Conservation (phyloP, 1,284 basidiomycete genomes). For the Lentinus polychrous region DNA sequence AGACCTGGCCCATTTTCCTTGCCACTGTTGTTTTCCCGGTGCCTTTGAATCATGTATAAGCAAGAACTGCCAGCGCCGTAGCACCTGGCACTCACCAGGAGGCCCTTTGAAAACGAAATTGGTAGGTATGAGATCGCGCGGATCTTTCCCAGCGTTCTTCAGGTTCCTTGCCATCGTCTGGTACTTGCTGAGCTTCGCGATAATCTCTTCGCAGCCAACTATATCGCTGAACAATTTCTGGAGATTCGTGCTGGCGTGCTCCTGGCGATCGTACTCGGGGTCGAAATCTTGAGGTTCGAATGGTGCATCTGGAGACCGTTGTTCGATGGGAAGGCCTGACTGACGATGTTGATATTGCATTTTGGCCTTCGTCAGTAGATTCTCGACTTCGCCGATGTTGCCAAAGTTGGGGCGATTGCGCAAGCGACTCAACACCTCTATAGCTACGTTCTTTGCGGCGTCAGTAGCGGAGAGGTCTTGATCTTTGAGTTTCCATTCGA, state of each 20-base stretch:
- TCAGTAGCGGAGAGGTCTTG: slow-evolving; percentile 52
- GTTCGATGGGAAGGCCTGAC: slow-evolving; percentile 23
- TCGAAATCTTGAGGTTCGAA: slow-evolving; percentile 61
- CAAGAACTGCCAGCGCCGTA: not conserved
- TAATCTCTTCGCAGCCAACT: slow-evolving; percentile 49
- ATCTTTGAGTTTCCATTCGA: slow-evolving; percentile 47
- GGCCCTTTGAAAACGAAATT: slow-evolving; percentile 69
- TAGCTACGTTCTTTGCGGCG: slow-evolving; percentile 46
- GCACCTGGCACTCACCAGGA: slow-evolving; percentile 37
- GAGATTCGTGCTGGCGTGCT: slow-evolving; percentile 43
- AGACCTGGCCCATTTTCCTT: slow-evolving; percentile 43
- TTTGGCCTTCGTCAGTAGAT: slow-evolving; percentile 51
- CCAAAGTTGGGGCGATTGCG: slow-evolving; percentile 60
- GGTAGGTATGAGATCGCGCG: slow-evolving; percentile 47
- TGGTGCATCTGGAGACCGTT: slow-evolving; percentile 32
- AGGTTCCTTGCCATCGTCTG: slow-evolving; percentile 42
- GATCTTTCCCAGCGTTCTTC: slow-evolving; percentile 35
- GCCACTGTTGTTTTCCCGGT: slow-evolving; percentile 41
- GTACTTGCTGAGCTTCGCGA: slow-evolving; percentile 40
- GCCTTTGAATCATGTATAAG: slow-evolving; percentile 11
- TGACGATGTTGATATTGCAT: slow-evolving; percentile 39
- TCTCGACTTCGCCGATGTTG: slow-evolving; percentile 64
- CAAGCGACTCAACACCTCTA: slow-evolving; percentile 43
- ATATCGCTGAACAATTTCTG: slow-evolving; percentile 52
- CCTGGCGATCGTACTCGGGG: slow-evolving; percentile 42